Conservation (phyloP, 164 flowering plant species). For the Magnolia changhungtana region DNA sequence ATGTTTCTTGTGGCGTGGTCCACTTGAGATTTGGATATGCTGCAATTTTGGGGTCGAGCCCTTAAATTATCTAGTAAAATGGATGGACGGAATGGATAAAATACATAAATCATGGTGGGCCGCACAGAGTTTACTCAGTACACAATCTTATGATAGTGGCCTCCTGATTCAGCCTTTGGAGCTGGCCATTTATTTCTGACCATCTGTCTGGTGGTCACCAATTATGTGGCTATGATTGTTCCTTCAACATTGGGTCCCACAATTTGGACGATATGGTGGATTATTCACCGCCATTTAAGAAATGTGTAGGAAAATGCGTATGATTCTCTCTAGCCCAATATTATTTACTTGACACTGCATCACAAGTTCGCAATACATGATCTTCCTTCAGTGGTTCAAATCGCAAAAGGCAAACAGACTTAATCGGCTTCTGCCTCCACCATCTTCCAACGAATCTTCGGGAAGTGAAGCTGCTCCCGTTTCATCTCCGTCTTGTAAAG, state of each 20-base stretch:
- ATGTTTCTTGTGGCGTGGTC: too few relatives aligned
- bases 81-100: too few relatives aligned
- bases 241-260: neutral
- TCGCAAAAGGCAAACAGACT: constrained; percentile 74
- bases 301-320: neutral
- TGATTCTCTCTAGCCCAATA: neutral
- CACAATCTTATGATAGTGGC: neutral
- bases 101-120: too few relatives aligned
- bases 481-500: constrained; percentile 30
- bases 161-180: neutral
- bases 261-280: neutral
- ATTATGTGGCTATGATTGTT: neutral
- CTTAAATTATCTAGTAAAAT: too few relatives aligned
- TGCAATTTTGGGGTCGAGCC: too few relatives aligned
- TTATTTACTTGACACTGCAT: neutral
- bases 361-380: constrained; percentile 5
- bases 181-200: neutral
- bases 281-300: neutral
- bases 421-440: constrained; percentile 58
- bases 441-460: constrained; percentile 29
- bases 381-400: constrained; percentile 72
- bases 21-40: too few relatives aligned
- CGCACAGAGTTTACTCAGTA: too few relatives aligned
- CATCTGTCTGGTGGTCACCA: neutral
- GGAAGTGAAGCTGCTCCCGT: constrained; percentile 34